phyloP scores from a whole-genome alignment of 305 asterid species.

The Fraxinus baroniana region DNA sequence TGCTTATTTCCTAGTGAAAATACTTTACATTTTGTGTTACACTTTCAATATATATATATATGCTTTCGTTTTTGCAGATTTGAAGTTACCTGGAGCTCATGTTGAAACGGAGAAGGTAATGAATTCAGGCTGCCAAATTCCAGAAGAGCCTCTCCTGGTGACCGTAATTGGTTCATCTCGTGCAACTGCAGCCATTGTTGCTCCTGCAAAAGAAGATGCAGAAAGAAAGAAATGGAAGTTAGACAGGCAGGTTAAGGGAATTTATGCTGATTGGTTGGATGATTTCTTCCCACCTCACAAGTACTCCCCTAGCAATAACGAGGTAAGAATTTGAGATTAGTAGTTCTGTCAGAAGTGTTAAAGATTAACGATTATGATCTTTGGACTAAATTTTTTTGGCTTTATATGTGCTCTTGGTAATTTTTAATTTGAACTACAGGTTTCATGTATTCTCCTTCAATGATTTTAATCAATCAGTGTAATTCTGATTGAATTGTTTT shows the following conservation, averaged over 20 bases:
- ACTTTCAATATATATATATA: no score
- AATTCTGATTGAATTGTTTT: no score
- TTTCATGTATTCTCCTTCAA: no score
- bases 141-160: conserved; percentile 30
- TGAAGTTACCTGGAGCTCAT: conserved; percentile 31
- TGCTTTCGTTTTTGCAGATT: conserved; percentile 31
- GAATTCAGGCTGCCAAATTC: conserved; percentile 19
- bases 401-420: no score
- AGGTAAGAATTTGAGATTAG: not conserved
- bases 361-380: no score
- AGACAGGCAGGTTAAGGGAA: conserved; percentile 47
- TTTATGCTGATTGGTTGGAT: conserved; percentile 78
- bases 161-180: conserved; percentile 19
- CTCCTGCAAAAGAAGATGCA: conserved; percentile 20
- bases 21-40: not conserved
- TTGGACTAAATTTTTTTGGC: no score
- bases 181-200: conserved; percentile 16
- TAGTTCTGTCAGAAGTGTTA: no score
- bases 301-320: conserved; percentile 26
- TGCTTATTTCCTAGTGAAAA: no score
- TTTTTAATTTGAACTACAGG: no score
- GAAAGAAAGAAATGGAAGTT: conserved; percentile 53
- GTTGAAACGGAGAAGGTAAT: conserved; percentile 36
- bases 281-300: conserved; percentile 46
- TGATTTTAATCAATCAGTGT: no score